Conservation (phyloP, 192 early-diverging fungal species). For the Rhizophagus clarus region DNA sequence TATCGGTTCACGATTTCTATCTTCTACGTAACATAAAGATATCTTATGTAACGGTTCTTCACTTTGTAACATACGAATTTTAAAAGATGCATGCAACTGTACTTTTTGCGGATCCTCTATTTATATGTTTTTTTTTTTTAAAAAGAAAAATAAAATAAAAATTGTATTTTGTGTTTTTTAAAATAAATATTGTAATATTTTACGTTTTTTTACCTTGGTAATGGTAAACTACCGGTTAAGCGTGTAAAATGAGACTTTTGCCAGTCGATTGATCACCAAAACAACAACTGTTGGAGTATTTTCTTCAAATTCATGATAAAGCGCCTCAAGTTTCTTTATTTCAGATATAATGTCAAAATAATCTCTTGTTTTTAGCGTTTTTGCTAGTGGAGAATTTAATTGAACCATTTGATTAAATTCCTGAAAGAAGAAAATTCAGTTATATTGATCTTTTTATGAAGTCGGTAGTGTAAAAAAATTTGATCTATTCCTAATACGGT, state of each 20-base stretch:
- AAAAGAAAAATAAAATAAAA: no score
- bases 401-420: neutral
- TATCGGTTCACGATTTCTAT: neutral
- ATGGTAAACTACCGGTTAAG: no score
- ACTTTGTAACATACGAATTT: neutral
- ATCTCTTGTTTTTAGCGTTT: neutral
- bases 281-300: neutral
- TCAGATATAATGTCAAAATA: neutral
- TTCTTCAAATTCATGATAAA: neutral
- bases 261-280: no score
- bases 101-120: neutral
- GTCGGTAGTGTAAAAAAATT: no score
- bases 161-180: no score
- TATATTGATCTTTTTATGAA: no score
- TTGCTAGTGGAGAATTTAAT: neutral
- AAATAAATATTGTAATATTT: no score
- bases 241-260: no score
- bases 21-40: neutral
- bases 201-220: neutral
- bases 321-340: neutral
- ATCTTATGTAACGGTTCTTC: neutral
- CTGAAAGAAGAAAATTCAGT: no score
- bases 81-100: neutral
- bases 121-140: neutral
- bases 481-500: no score